Percentiles rank a stretch among this genome's conserved stretches.
Evolutionary conservation across 352 stramenopile species (phyloP).

Genomic region (Globisporangium apiculatum): DNA sequence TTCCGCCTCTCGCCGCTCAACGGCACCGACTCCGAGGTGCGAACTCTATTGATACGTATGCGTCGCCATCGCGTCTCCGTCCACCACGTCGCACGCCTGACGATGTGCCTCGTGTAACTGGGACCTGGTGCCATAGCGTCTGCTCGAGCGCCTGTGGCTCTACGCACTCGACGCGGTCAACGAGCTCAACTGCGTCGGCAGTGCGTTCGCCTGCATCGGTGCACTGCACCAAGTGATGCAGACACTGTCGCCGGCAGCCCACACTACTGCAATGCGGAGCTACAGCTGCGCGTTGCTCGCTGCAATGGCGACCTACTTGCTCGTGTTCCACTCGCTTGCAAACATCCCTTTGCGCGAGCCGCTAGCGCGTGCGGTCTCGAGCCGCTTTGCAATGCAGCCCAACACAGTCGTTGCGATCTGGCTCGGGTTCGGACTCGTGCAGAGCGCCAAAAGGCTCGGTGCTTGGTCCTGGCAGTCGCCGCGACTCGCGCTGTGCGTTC

Average conservation of each 20-base stretch:
- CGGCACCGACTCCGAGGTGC: slow-evolving; percentile 24
- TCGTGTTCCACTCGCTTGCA: slow-evolving; percentile 88
- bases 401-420: slow-evolving; percentile 85
- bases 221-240: neutral
- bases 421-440: slow-evolving; percentile 54
- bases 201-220: slow-evolving; percentile 18
- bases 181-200: slow-evolving; percentile 20
- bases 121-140: slow-evolving; percentile 6
- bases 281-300: slow-evolving; percentile 30
- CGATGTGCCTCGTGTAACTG: too few relatives aligned
- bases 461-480: slow-evolving; percentile 1
- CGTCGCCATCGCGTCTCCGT: too few relatives aligned
- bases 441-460: slow-evolving; percentile 10
- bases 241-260: neutral
- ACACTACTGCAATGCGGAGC: neutral
- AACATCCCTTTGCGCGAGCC: slow-evolving; percentile 87
- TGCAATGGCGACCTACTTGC: slow-evolving; percentile 70
- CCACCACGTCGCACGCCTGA: too few relatives aligned
- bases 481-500: slow-evolving; percentile 3
- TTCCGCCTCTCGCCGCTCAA: slow-evolving; percentile 82
- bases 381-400: slow-evolving; percentile 87
- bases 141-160: slow-evolving; percentile 17
- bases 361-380: slow-evolving; percentile 87
- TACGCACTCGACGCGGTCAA: slow-evolving; percentile 21
- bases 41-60: too few relatives aligned